These are phyloP conservation scores for Simplicillium sp. DNA, from an alignment of 2,329 filamentous ascomycete genomes.

Conservation along the genomic window DNA sequence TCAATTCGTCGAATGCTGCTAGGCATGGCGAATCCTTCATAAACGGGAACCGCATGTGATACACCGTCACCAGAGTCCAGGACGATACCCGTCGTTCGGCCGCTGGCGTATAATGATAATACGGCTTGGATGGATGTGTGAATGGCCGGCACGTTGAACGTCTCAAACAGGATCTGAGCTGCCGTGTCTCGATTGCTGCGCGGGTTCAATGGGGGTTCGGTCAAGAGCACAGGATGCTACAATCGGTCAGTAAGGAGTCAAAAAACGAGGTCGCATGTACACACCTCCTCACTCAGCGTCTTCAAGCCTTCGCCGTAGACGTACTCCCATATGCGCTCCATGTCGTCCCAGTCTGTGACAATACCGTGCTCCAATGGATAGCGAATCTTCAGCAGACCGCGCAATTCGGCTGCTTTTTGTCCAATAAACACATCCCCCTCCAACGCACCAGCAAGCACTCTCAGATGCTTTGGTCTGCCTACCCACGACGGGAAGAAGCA, in stretches of 20 bases:
- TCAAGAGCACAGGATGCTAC: constrained; percentile 88
- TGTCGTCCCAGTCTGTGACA: constrained; percentile 98
- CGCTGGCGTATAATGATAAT: constrained; percentile 89
- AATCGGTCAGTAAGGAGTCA: constrained; percentile 9
- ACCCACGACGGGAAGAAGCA: constrained; percentile 98
- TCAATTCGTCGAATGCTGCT: constrained; percentile 94
- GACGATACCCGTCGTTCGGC: constrained; percentile 91
- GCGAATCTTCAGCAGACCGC: constrained; percentile 87
- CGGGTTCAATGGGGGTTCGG: constrained; percentile 91
- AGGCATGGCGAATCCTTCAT: constrained; percentile 94
- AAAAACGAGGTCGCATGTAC: constrained; percentile 6
- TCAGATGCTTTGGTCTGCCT: constrained; percentile 86
- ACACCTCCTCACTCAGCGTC: constrained; percentile 89
- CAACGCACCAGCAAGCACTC: constrained; percentile 89
- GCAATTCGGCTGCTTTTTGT: constrained; percentile 75
- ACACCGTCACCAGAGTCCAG: constrained; percentile 94
- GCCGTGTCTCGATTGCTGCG: constrained; percentile 92
- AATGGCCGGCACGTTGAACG: constrained; percentile 93
- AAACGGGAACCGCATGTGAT: constrained; percentile 93
- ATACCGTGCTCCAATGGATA: constrained; percentile 97
- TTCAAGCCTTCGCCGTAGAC: constrained; percentile 95
- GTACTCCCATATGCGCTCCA: constrained; percentile 99
- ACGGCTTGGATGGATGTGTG: constrained; percentile 98
- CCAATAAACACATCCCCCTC: constrained; percentile 98
- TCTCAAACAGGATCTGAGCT: constrained; percentile 96